Evolutionary conservation across 176 grass and related monocot genomes (phyloP), one percentile per base, ranked within the genome.

Genomic region (Hordeum vulgare): DNA sequence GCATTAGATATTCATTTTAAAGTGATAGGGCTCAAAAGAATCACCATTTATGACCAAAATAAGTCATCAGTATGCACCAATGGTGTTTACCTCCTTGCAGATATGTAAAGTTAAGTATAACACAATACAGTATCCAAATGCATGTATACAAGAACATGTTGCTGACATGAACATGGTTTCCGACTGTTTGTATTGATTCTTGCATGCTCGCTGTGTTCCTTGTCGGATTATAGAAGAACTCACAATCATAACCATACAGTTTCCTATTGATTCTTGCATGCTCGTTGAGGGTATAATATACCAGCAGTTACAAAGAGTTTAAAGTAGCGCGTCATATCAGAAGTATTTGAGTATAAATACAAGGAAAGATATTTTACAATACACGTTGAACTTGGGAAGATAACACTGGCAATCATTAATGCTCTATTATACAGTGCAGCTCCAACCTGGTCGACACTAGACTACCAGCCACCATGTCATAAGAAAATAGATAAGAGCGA

Each of bases 321-420:
- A 77, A 57, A 81, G 56, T 24, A 82, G 31, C 33, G 42, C 14
- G 26, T 60, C 44, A 68, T 60, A 80, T 29, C 3, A 31, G 15
- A 85, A 66, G 15, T 27, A 78, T 74, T 82, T 86, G 33, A 36
- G 35, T 74, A 58, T 34, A 82, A 76, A 62, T 15, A 82, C 17
- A 71, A 54, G 7, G 7, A 58, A 72, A 17, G 7, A 71, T 81
- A 69, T 33, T 81, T 83, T 25, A 81, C 44, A 81, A 60, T 20
- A 51, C 7, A 72, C 31, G 14, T 67, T 21, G 4, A 73, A 63
- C 49, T 76, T 63, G 31, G 76, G 24, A 80, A 33, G 9, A 85
- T 82, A 72, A 66, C 33, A 35, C 44, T 13, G 11, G 25, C 14
- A 63, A 25, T 13, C 13, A 82, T 57, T 57, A 65, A 71, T 64